phyloP scores from a whole-genome alignment of 192 early-diverging fungal species.

The Coemansia sp. region DNA sequence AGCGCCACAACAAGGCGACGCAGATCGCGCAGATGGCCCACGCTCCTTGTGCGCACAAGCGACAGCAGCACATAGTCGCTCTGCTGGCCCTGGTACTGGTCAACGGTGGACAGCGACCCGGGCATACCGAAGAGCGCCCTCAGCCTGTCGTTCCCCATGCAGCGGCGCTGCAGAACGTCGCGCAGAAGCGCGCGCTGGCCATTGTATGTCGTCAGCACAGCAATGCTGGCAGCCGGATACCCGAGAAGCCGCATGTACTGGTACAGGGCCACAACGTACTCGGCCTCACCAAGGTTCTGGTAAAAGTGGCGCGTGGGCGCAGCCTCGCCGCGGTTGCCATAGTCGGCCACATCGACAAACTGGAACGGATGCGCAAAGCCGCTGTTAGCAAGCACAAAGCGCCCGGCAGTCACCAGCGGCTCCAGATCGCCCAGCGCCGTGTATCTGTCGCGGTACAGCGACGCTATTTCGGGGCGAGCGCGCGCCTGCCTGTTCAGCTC shows the following conservation, averaged over 20 bases:
- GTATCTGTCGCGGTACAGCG: constrained; percentile 88
- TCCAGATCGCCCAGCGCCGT: constrained; percentile 66
- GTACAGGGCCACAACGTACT: constrained; percentile 92
- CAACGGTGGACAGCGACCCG: constrained; percentile 83
- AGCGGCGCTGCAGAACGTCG: constrained; percentile 85
- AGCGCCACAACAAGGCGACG: constrained; percentile 91
- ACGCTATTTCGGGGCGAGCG: constrained; percentile 74
- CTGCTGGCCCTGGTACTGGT: constrained; percentile 96
- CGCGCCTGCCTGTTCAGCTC: constrained; percentile 86
- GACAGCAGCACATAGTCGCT: constrained; percentile 93
- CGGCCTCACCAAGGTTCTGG: constrained; percentile 98
- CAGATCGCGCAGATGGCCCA: constrained; percentile 92
- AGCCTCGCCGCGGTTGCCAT: constrained; percentile 73
- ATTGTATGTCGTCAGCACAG: constrained; percentile 96
- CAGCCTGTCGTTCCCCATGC: constrained; percentile 26
- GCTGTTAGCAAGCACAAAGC: constrained; percentile 73
- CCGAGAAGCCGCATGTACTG: constrained; percentile 96
- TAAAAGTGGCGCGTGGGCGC: constrained; percentile 85
- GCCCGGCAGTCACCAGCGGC: constrained; percentile 40
- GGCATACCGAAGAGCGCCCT: constrained; percentile 73
- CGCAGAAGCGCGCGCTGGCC: constrained; percentile 91
- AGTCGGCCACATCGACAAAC: constrained; percentile 81
- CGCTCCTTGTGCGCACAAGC: constrained; percentile 84
- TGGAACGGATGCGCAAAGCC: constrained; percentile 89
- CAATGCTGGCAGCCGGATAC: constrained; percentile 85